These are phyloP conservation scores for Massospora cicadina DNA, from an alignment of 371 early-diverging fungal genomes.

Conservation along the genomic window DNA sequence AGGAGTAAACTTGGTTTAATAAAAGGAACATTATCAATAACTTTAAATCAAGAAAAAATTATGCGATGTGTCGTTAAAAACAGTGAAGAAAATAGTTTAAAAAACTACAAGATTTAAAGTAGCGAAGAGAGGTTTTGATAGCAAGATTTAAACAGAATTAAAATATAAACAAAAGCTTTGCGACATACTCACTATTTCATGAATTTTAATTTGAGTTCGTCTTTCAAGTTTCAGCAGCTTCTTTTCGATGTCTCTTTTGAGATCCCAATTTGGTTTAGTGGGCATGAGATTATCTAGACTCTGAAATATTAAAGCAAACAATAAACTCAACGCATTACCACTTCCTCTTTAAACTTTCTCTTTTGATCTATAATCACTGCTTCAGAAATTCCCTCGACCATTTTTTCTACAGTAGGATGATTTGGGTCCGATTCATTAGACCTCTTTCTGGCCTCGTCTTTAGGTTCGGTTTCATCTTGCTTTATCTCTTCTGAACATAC, in stretches of 20 bases:
- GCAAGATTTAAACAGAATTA: too few species aligned
- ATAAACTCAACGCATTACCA: constrained; percentile 21
- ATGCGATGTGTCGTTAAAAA: too few species aligned
- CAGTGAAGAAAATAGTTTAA: too few species aligned
- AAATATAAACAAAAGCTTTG: too few species aligned
- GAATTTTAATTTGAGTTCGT: constrained; percentile 47
- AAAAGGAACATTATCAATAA: too few species aligned
- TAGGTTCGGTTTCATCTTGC: not conserved
- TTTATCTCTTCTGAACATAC: not conserved
- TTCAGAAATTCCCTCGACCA: constrained; percentile 34
- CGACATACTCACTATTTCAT: constrained; percentile 48
- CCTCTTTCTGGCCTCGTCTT: constrained; percentile 18
- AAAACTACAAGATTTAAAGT: too few species aligned
- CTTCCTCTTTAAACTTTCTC: constrained; percentile 41
- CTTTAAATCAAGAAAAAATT: too few species aligned
- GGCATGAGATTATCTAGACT: constrained; percentile 67
- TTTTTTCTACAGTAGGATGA: constrained; percentile 30
- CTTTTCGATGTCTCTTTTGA: constrained; percentile 66
- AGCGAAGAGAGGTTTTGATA: too few species aligned
- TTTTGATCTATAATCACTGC: constrained; percentile 37
- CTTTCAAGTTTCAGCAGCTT: constrained; percentile 51
- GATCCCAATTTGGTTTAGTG: constrained; percentile 73
- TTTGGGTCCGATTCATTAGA: constrained; percentile 25
- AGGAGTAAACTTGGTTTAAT: too few species aligned
- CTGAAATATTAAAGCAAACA: constrained; percentile 17